Evolutionary conservation across 495 filamentous ascomycete species (phyloP).

Genomic region (Wilcoxina mikolae): DNA sequence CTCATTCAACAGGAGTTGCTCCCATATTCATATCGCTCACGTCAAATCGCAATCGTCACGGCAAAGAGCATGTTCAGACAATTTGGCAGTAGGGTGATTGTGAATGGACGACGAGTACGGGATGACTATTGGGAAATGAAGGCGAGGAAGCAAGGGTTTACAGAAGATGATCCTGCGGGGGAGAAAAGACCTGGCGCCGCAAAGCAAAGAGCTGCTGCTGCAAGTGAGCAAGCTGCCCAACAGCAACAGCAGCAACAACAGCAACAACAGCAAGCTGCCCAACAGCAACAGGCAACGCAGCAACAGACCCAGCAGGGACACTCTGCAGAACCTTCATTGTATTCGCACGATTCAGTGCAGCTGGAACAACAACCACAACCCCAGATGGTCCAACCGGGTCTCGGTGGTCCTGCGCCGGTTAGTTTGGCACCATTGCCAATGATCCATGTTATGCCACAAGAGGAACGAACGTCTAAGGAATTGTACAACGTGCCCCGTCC

Average conservation of each 20-base stretch:
- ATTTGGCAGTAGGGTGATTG: slow-evolving; percentile 91
- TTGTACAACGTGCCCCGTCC: slow-evolving; percentile 72
- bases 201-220: slow-evolving; percentile 71
- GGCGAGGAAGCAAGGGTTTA: slow-evolving; percentile 93
- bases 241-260: slow-evolving; percentile 23
- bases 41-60: slow-evolving; percentile 96
- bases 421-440: slow-evolving; percentile 61
- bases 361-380: slow-evolving; percentile 42
- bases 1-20: slow-evolving; percentile 87
- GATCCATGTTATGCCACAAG: slow-evolving; percentile 63
- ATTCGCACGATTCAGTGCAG: slow-evolving; percentile 58
- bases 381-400: slow-evolving; percentile 53
- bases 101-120: slow-evolving; percentile 73
- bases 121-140: slow-evolving; percentile 99
- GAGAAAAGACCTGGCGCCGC: slow-evolving; percentile 90
- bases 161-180: slow-evolving; percentile 87
- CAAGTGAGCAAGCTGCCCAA: slow-evolving; percentile 39
- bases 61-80: slow-evolving; percentile 99
- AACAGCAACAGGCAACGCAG: slow-evolving; percentile 30
- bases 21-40: slow-evolving; percentile 92
- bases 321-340: slow-evolving; percentile 47
- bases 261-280: slow-evolving; percentile 29
- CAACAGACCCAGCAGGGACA: slow-evolving; percentile 50
- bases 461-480: slow-evolving; percentile 57
- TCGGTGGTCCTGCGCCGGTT: slow-evolving; percentile 48